Evolutionary conservation across 768 basidiomycete genomes (phyloP).

Genomic region (Naganishia friedmannii): DNA sequence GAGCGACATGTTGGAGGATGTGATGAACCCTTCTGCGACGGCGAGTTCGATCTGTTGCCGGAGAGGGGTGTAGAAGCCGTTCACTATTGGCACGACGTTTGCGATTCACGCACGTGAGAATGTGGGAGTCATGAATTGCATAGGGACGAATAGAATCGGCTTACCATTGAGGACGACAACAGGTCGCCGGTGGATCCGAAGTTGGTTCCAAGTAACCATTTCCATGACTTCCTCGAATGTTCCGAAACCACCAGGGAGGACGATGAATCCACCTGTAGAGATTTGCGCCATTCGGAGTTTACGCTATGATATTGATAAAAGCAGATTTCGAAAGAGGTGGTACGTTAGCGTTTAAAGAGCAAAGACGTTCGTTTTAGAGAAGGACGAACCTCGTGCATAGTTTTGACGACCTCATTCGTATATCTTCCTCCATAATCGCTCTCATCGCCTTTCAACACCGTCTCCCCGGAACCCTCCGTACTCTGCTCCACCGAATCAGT

Average conservation of each 20-base stretch:
- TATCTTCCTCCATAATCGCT: conserved; percentile 40
- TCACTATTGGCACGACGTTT: conserved; percentile 54
- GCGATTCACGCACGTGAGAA: too few species aligned
- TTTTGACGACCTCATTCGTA: conserved; percentile 41
- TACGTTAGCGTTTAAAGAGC: too few species aligned
- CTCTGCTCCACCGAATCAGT: conserved; percentile 53
- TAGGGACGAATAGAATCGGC: conserved; percentile 20
- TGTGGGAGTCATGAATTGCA: too few species aligned
- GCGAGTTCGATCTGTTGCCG: conserved; percentile 68
- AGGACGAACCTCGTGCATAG: conserved; percentile 52
- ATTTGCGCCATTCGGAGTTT: conserved; percentile 87
- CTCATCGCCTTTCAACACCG: conserved; percentile 32
- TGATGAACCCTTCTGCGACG: conserved; percentile 72
- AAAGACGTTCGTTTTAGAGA: too few species aligned
- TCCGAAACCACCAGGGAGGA: conserved; percentile 88
- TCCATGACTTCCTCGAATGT: conserved; percentile 95
- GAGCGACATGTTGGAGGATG: conserved; percentile 61
- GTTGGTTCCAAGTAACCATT: conserved; percentile 89
- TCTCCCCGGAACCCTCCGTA: conserved; percentile 48
- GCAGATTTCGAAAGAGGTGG: too few species aligned
- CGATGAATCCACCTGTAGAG: conserved; percentile 71
- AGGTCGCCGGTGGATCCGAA: conserved; percentile 57
- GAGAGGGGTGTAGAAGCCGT: conserved; percentile 78
- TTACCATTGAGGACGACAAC: conserved; percentile 73
- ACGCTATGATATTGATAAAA: conserved; percentile 60